Evolutionary conservation across 768 basidiomycete genomes (phyloP), one percentile per base, ranked within the genome.

Genomic region (Mycena vitilis): DNA sequence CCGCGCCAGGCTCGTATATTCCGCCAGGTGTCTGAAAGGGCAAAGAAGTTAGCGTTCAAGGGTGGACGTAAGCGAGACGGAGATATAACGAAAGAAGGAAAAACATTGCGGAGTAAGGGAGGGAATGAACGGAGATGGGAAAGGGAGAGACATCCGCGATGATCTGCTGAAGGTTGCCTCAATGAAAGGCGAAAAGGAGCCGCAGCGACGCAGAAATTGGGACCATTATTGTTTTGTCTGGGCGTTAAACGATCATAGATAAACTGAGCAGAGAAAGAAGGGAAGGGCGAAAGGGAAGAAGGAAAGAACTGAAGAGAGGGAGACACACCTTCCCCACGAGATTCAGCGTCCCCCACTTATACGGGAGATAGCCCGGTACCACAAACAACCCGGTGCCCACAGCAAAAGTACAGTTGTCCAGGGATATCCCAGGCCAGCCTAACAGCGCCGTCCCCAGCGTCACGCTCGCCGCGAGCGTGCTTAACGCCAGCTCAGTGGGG

Each of bases 181-280:
- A 67, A 94, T 85, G 76, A 89, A 95, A 0, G 94, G 94, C 45
- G 83, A 87, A 79, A 88, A 94, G 78, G 92, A 95, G 0, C 93
- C 93, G 74, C 93, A 95, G 80, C 93, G 36, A 87, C 76, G 22
- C 87, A 88, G 38, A 94, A 84, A 25, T 30, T 86, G 83, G 57
- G 87, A 89, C 93, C 40, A 94, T 73, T 93, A 89, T 4, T 84
- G 78, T 77, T 63, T 54, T 51, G 44, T 25, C 56, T 56, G 40
- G 5, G 7, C 40, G 5, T 30, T 2, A 30, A 30, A 30, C 2
- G 30, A 30, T 30, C 30, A 30, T n/a, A n/a, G n/a, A 30, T 30
- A 5, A 30, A 30, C 30, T n/a, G n/a, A n/a, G n/a, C n/a, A n/a
- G n/a, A n/a, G n/a, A n/a, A n/a, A n/a, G n/a, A n/a, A 30, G 30